Conservation (phyloP, 805 yeast genomes). For the Cyberlindnera petersonii region DNA sequence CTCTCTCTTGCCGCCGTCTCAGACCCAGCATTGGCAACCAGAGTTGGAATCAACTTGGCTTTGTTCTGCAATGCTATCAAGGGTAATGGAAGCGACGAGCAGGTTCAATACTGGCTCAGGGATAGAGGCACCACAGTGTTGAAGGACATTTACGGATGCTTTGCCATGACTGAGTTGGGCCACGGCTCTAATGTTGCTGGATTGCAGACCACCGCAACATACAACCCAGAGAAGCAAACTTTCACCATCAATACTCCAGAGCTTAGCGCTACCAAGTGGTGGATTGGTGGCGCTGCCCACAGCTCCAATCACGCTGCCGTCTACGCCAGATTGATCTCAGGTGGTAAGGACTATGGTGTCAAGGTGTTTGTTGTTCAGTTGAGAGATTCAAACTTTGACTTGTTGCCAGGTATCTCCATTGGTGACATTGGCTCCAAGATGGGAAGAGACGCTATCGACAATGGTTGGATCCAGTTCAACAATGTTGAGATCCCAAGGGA, state of each 20-base stretch:
- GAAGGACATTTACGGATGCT: slow-evolving; percentile 71
- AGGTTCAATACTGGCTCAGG: slow-evolving; percentile 77
- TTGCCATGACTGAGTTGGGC: slow-evolving; percentile 89
- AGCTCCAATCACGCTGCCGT: slow-evolving; percentile 82
- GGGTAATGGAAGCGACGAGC: slow-evolving; percentile 86
- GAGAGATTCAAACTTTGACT: slow-evolving; percentile 58
- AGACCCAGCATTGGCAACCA: slow-evolving; percentile 78
- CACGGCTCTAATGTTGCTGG: slow-evolving; percentile 96
- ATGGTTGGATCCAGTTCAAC: slow-evolving; percentile 93
- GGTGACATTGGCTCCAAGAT: slow-evolving; percentile 94
- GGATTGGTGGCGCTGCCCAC: slow-evolving; percentile 98
- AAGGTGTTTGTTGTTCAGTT: slow-evolving; percentile 93
- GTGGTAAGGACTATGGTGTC: slow-evolving; percentile 86
- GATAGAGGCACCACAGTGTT: slow-evolving; percentile 59
- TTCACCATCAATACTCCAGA: slow-evolving; percentile 84
- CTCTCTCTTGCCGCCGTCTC: slow-evolving; percentile 55
- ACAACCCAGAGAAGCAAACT: slow-evolving; percentile 57
- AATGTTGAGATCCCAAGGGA: slow-evolving; percentile 75
- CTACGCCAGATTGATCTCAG: slow-evolving; percentile 77
- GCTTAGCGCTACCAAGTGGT: slow-evolving; percentile 92
- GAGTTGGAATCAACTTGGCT: slow-evolving; percentile 86
- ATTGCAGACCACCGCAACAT: slow-evolving; percentile 88
- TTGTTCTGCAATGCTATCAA: slow-evolving; percentile 75
- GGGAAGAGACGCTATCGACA: slow-evolving; percentile 95
- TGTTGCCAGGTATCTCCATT: slow-evolving; percentile 72